Base-by-base conservation (phyloP, 257 asterid genomes). In the Jacaranda mimosifolia region DNA sequence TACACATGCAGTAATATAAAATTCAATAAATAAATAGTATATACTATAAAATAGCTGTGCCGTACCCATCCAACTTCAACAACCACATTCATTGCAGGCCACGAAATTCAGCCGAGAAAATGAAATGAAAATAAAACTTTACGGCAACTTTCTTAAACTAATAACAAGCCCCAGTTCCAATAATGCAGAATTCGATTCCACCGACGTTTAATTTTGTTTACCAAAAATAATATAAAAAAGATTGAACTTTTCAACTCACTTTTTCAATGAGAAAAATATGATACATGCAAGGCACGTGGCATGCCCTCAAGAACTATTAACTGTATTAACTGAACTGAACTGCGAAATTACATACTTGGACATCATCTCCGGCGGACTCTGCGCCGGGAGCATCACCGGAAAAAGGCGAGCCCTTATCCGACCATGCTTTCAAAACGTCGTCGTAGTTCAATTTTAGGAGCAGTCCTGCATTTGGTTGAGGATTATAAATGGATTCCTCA, bases 401-500 rank as follows among this genome's bases (percentile, higher is more conserved):
- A 66, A 90, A 90, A 6, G 97, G 97, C 12, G 88, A 90, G 0
- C 74, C 85, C 70, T 82, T 89, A n/a, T 86, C 92, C 14, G 94
- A 84, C 97, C 97, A 94, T 0, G 82, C 91, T 0, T 70, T 87
- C 82, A 94, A 80, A 73, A 94, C 85, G 56, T 38, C 42, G 53
- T 90, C 91, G 66, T 85, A 89, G 36, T 92, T 86, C 63, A 94
- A 76, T 71, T 90, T 94, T 0, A 94, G 72, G 11, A 58, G 62
- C 84, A 90, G 70, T 46, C 86, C 81, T 1, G 56, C 83, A 46
- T 60, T 73, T 14, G 87, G 76, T 43, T 32, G 82, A 15, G 83
- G 80, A 45, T 26, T 26, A 26, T 26, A 0, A 26, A 68, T 9
- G 0, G 79, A 13, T 18, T 83, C 92, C 32, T 81, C 82, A 7